These are phyloP conservation scores for Cyberlindnera meyerae DNA, from an alignment of 805 yeast species.

Conservation along the genomic window DNA sequence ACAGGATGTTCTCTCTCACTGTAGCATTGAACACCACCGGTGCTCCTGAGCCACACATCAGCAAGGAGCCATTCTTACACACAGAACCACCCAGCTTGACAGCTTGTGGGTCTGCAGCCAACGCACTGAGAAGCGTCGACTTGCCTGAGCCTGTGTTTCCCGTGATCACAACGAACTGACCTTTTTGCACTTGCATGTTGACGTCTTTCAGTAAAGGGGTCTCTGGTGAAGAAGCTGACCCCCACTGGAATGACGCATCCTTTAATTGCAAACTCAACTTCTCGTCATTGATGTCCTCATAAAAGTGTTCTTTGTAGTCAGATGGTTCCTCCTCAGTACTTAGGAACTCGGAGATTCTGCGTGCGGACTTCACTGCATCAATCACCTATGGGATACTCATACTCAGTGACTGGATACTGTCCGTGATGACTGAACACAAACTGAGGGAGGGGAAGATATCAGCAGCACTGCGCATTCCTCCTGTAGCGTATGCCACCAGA, in stretches of 20 bases:
- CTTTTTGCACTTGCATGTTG: constrained; percentile 21
- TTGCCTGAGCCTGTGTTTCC: constrained; percentile 62
- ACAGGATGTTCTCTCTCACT: constrained; percentile 78
- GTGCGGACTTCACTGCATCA: constrained; percentile 44
- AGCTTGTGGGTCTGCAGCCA: constrained; percentile 41
- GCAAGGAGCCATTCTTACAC: constrained; percentile 40
- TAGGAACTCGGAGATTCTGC: constrained; percentile 38
- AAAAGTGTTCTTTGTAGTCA: background rate
- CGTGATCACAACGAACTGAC: constrained; percentile 6
- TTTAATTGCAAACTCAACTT: too few species aligned
- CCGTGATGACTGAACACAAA: constrained; percentile 53
- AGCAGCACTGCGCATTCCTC: constrained; percentile 45
- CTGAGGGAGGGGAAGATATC: constrained; percentile 63
- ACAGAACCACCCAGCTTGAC: constrained; percentile 43
- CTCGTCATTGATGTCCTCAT: background rate
- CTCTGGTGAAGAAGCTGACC: too few species aligned
- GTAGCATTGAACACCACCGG: constrained; percentile 96
- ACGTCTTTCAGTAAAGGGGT: background rate
- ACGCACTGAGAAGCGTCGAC: constrained; percentile 9
- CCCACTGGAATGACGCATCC: too few species aligned
- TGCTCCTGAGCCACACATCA: constrained; percentile 40
- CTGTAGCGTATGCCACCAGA: constrained; percentile 32
- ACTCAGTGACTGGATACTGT: constrained; percentile 52
- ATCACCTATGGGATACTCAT: constrained; percentile 32
- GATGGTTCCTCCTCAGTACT: too few species aligned